These are phyloP conservation scores for Aspergillus saccharolyticus DNA, from an alignment of 495 filamentous ascomycete species.

Conservation along the genomic window DNA sequence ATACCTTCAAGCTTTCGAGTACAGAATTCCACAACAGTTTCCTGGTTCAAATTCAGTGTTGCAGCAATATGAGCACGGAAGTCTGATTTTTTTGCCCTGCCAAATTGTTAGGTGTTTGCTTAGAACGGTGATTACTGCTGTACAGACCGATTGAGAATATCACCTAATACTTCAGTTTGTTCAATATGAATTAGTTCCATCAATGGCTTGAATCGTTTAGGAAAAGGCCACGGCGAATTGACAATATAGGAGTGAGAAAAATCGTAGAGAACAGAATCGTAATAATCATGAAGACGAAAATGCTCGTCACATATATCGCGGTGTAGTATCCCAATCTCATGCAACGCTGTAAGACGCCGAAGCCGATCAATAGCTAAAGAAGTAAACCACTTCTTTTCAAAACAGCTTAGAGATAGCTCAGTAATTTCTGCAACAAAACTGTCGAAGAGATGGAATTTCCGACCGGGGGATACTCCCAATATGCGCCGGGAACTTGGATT, in stretches of 20 bases:
- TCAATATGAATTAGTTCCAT: neutral
- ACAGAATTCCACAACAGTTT: neutral
- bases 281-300: slow-evolving; percentile 18
- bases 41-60: neutral
- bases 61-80: neutral
- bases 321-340: slow-evolving; percentile 16
- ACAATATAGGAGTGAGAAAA: slow-evolving; percentile 16
- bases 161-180: neutral
- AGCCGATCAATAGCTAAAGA: slow-evolving; percentile 18
- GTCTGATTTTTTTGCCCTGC: neutral
- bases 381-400: slow-evolving; percentile 16
- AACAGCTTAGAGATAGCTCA: slow-evolving; percentile 4
- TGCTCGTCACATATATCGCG: slow-evolving; percentile 16
- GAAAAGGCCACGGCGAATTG: neutral
- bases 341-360: slow-evolving; percentile 12
- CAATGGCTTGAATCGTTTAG: neutral
- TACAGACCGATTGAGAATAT: neutral
- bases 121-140: neutral
- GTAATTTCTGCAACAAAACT: neutral
- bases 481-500: neutral
- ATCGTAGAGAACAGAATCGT: slow-evolving; percentile 20
- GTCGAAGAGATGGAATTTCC: neutral
- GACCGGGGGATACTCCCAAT: neutral
- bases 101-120: neutral
- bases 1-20: neutral